Evolutionary conservation across 139 green algal species (phyloP), one percentile per base, ranked within the genome.

Genomic region (Chlamydomonas eustigma): DNA sequence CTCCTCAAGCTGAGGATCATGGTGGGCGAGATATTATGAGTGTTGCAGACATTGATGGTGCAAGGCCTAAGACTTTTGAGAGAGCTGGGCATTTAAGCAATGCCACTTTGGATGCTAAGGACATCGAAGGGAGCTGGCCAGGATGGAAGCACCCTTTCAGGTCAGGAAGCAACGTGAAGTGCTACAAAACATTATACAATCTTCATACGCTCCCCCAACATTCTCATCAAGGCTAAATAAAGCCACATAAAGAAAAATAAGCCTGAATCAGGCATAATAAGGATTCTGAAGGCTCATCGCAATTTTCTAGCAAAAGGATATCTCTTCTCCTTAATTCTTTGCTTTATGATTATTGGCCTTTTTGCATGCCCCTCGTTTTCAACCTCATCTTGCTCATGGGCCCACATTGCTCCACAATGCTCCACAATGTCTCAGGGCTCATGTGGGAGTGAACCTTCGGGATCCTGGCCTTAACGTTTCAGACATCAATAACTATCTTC

Each of bases 81-180:
- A 25, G 22, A 34, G 6, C 52, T 4, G 34, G 66, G 0, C 37
- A 67, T 30, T 37, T 44, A 0, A 50, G 66, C 2, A 64, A 24
- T 38, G 33, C 52, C 6, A 28, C 28, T 0, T 34, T 79, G 1
- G 50, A 79, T 33, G 37, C 30, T n/a, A 36, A 6, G 3, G 78
- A 83, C 34, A 75, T 83, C 1, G 51, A 74, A n/a, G 78, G 78
- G 25, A 39, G 69, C 28, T 66, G 32, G 30, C 51, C 75, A 2
- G 69, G 74, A n/a, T 80, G 79, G 79, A 72, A 78, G 79, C 79
- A 69, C 37, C 68, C 6, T 51, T 83, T 75, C 39, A 74, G 67
- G 67, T 74, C 22, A 38, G n/a, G n/a, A n/a, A n/a, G n/a, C n/a
- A n/a, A n/a, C n/a, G n/a, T n/a, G n/a, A n/a, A n/a, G n/a, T n/a